Percentiles rank a stretch among this genome's conserved stretches.
Evolutionary conservation across 306 rosid species (phyloP).

Genomic region (peach (Prunus persica)): Prunus_persica_NCBIv2 NC_034011.1:7318501-7319000

Average conservation of each 20-base stretch:
- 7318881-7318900: background rate
- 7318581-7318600: background rate
- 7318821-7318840: too few species aligned
- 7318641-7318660: constrained; percentile 85
- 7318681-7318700: constrained; percentile 84
- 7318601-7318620: constrained; percentile 4
- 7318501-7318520: constrained; percentile 63
- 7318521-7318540: constrained; percentile 7
- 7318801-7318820: background rate
- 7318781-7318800: background rate
- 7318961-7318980: background rate
- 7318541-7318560: background rate
- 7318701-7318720: constrained; percentile 70
- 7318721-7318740: constrained; percentile 51
- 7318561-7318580: background rate
- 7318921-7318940: background rate
- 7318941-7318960: background rate
- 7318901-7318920: background rate
- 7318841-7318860: background rate
- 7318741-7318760: constrained; percentile 13
- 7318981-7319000: background rate
- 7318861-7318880: background rate
- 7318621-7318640: constrained; percentile 84
- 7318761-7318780: background rate
- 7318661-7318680: constrained; percentile 45